These are phyloP conservation scores for Cryptococcus neoformans DNA, from an alignment of 1,284 basidiomycete genomes.

Conservation along the genomic window DNA sequence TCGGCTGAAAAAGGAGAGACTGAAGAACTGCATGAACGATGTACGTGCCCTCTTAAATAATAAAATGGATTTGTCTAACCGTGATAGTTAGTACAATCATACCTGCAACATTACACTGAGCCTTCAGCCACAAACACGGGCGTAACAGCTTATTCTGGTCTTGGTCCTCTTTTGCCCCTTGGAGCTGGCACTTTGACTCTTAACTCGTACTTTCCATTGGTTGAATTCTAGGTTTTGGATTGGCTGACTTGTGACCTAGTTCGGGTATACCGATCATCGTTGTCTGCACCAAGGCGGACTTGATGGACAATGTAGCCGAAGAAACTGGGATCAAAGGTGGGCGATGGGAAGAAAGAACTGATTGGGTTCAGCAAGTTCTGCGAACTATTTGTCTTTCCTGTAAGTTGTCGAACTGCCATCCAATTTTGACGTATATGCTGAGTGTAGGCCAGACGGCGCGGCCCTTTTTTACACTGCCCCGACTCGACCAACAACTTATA, in stretches of 20 bases:
- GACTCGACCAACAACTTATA: slow-evolving; percentile 68
- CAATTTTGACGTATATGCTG: not conserved
- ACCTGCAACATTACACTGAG: slow-evolving; percentile 85
- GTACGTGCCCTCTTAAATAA: slow-evolving; percentile 55
- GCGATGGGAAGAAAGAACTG: slow-evolving; percentile 93
- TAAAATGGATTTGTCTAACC: not conserved
- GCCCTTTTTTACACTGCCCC: slow-evolving; percentile 87
- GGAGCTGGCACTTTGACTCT: slow-evolving; percentile 75
- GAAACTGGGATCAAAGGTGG: slow-evolving; percentile 57
- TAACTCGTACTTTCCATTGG: slow-evolving; percentile 53
- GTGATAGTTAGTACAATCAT: slow-evolving; percentile 65
- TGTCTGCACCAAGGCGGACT: slow-evolving; percentile 85
- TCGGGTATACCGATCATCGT: slow-evolving; percentile 85
- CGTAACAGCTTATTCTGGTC: slow-evolving; percentile 44
- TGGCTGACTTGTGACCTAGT: slow-evolving; percentile 15
- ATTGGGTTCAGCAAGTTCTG: slow-evolving; percentile 91
- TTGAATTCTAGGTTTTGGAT: not conserved
- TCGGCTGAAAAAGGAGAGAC: slow-evolving; percentile 51
- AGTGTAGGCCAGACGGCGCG: slow-evolving; percentile 69
- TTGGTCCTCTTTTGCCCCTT: slow-evolving; percentile 62
- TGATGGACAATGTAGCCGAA: slow-evolving; percentile 75
- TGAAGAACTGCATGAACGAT: slow-evolving; percentile 75
- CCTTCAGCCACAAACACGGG: slow-evolving; percentile 58
- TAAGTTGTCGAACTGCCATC: slow-evolving; percentile 52
- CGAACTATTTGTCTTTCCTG: slow-evolving; percentile 89